Evolutionary conservation across 1,139 yeast genomes (phyloP).

Genomic region (Zygosaccharomyces sapae): DNA sequence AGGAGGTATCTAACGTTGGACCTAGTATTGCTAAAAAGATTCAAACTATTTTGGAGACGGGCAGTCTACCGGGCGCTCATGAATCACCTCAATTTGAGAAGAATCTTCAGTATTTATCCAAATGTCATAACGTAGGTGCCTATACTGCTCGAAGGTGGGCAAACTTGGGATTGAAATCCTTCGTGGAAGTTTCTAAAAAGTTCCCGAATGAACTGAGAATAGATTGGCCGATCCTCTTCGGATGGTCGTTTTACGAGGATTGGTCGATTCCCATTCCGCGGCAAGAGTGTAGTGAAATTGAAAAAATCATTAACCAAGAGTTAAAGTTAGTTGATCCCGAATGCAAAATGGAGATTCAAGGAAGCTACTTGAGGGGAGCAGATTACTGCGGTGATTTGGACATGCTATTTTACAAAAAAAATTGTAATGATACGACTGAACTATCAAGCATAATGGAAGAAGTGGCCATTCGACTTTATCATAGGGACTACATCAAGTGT

Average conservation of each 20-base stretch:
- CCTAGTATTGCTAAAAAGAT: slow-evolving; percentile 46
- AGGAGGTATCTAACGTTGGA: slow-evolving; percentile 44
- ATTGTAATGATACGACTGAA: slow-evolving; percentile 34
- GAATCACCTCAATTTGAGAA: slow-evolving; percentile 31
- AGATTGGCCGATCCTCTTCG: slow-evolving; percentile 42
- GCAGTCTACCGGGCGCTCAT: slow-evolving; percentile 41
- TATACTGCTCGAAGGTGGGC: slow-evolving; percentile 45
- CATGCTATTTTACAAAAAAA: slow-evolving; percentile 45
- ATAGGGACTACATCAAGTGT: slow-evolving; percentile 33
- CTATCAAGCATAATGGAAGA: slow-evolving; percentile 34
- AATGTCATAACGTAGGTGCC: slow-evolving; percentile 54
- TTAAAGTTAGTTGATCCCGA: slow-evolving; percentile 40
- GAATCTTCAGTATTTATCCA: slow-evolving; percentile 39
- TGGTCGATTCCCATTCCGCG: slow-evolving; percentile 49
- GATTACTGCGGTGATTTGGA: slow-evolving; percentile 56
- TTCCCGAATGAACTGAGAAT: slow-evolving; percentile 31
- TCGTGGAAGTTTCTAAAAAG: slow-evolving; percentile 41
- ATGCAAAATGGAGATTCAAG: slow-evolving; percentile 45
- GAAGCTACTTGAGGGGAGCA: slow-evolving; percentile 54
- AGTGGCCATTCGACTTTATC: slow-evolving; percentile 31
- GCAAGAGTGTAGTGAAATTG: slow-evolving; percentile 45
- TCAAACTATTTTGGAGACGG: slow-evolving; percentile 45
- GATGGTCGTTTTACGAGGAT: slow-evolving; percentile 50
- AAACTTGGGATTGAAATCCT: slow-evolving; percentile 39
- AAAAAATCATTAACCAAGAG: slow-evolving; percentile 36